Base-by-base conservation (phyloP, 1,139 yeast genomes). In the Arxiozyma heterogenica region DNA sequence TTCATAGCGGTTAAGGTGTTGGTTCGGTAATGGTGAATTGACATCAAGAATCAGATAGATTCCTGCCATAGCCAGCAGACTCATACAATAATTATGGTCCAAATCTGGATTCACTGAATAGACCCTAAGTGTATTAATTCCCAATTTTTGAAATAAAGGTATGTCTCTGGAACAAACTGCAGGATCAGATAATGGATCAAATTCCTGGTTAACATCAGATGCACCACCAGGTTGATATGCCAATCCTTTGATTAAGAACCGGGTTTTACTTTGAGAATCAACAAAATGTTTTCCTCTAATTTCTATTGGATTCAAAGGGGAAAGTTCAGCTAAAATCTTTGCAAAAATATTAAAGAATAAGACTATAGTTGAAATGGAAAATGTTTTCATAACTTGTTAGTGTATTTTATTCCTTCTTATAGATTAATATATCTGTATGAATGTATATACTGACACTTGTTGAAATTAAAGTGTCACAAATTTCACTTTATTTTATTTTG, bases 161-260 rank as follows among this genome's bases (percentile, higher is more conserved):
- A 83, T 74, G 66, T 84, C 89, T 69, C 89, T 77, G 55, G 77
- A 72, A 73, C 89, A 82, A 9, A 73, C 68, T 8, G 74, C 72
- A 12, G 83, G 79, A 62, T 88, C 84, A 0, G 95, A 84, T 46
- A 91, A 75, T 0, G 95, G 96, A 64, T 90, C 64, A 2, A 66
- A 66, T 9, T 64, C 59, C 1, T 69, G 72, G 44, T 79, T 78
- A 0, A 77, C 78, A 0, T 80, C 85, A 0, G 95, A 83, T 0
- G 95, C 82, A 0, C 95, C 96, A 25, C 95, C 95, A 0, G 95
- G 95, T 67, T 88, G 96, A 66, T 89, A 89, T 65, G 88, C 96
- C 12, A 81, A 77, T 39, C 96, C 96, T 65, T 80, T 83, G 46
- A 93, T 77, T 63, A 79, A 84, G 65, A 93, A 93, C 1, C 94